These are phyloP conservation scores for Populus deltoides DNA, from an alignment of 345 rosid species.

Conservation along the genomic window DNA sequence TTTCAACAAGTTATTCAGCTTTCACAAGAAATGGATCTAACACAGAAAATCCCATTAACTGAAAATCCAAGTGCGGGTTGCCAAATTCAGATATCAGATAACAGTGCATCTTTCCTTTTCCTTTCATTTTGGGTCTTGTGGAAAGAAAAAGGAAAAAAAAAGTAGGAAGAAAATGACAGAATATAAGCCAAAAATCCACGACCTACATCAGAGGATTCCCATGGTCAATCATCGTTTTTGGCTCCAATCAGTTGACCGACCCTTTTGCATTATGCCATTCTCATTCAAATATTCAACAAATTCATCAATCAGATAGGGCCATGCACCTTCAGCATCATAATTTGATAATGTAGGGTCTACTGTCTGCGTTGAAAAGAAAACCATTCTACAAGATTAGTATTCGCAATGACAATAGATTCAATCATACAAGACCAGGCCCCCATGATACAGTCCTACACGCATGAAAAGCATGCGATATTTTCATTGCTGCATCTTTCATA, in stretches of 20 bases:
- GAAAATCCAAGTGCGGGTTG: neutral
- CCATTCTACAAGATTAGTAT: too few relatives aligned
- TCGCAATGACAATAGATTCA: too few relatives aligned
- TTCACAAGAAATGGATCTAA: neutral
- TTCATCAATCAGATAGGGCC: conserved; percentile 98
- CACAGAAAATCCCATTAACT: neutral
- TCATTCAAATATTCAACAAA: conserved; percentile 88
- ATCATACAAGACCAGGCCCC: too few relatives aligned
- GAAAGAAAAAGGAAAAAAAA: neutral
- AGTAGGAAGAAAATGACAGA: neutral
- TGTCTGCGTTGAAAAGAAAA: too few relatives aligned
- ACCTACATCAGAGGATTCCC: neutral
- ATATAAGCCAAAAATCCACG: neutral
- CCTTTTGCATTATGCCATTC: conserved; percentile 46
- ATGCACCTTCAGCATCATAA: conserved; percentile 92
- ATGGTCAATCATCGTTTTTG: conserved; percentile 14
- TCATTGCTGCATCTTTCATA: too few relatives aligned
- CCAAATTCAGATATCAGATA: neutral
- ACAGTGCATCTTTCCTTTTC: neutral
- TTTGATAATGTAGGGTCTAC: conserved; percentile 64
- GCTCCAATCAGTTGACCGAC: conserved; percentile 22
- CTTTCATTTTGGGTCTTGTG: neutral
- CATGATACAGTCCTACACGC: too few relatives aligned
- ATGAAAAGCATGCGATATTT: too few relatives aligned
- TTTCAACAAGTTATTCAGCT: too few relatives aligned